Percentiles rank a stretch among this genome's conserved stretches.
phyloP scores from a whole-genome alignment of 495 filamentous ascomycete genomes.

The Parathielavia hyrcaniae region DNA sequence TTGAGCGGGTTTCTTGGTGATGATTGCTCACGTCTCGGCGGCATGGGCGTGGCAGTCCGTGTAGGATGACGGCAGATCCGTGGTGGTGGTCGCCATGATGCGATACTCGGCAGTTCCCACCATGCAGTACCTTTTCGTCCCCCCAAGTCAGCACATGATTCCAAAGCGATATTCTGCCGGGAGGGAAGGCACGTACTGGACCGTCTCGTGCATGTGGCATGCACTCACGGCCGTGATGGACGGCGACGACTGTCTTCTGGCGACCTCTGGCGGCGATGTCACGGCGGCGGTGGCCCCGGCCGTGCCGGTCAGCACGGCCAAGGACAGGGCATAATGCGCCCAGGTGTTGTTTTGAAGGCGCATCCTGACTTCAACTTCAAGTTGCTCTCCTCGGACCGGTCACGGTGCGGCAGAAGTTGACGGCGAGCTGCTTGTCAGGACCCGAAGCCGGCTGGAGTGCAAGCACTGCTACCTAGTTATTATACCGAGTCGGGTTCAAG shows the following conservation, averaged over 20 bases:
- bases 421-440: too few species aligned
- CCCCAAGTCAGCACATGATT: too few species aligned
- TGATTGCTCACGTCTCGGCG: neutral
- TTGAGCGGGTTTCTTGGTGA: neutral
- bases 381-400: too few species aligned
- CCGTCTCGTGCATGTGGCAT: neutral
- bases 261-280: too few species aligned
- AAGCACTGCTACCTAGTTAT: too few species aligned
- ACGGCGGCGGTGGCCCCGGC: neutral
- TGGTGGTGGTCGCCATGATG: neutral
- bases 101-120: neutral
- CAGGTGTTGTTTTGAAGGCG: too few species aligned
- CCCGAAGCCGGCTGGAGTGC: too few species aligned
- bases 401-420: too few species aligned
- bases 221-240: neutral
- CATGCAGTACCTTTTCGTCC: neutral
- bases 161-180: neutral
- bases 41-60: slow-evolving; percentile 13
- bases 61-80: neutral
- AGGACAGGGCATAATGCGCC: too few species aligned
- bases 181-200: neutral
- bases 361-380: too few species aligned
- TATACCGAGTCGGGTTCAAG: too few species aligned
- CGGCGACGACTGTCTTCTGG: neutral
- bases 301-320: too few species aligned